Evolutionary conservation across 129 eudicot species (phyloP).

Genomic region (Artemisia argyi): DNA sequence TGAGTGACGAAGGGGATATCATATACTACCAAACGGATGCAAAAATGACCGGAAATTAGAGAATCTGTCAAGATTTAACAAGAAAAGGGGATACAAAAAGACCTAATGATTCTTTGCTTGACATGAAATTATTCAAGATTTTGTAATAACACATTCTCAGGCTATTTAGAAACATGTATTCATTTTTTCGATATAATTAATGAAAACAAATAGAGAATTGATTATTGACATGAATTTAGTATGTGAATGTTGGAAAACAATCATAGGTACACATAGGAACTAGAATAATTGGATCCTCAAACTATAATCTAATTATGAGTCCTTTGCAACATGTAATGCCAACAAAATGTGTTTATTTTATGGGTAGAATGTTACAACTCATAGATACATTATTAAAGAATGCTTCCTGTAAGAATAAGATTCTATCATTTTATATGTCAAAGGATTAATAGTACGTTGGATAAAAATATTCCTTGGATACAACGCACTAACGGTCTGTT

Average conservation of each 20-base stretch:
- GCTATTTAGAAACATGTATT: slow-evolving; percentile 11
- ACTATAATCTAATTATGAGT: background rate
- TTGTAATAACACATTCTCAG: slow-evolving; percentile 26
- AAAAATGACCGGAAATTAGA: slow-evolving; percentile 29
- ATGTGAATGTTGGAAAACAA: background rate
- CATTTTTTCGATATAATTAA: slow-evolving; percentile 17
- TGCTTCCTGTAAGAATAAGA: background rate
- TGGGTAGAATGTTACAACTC: slow-evolving; percentile 10
- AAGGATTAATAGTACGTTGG: background rate
- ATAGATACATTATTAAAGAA: background rate
- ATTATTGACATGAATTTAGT: slow-evolving; percentile 5
- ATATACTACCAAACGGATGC: slow-evolving; percentile 76
- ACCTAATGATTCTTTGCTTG: slow-evolving; percentile 41
- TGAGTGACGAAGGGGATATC: slow-evolving; percentile 81
- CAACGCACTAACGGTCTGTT: background rate
- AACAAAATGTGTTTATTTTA: background rate
- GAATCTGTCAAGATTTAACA: slow-evolving; percentile 10
- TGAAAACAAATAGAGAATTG: slow-evolving; percentile 18
- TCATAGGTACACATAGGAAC: no score
- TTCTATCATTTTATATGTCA: background rate
- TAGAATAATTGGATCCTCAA: background rate
- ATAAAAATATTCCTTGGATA: background rate
- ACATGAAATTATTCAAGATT: slow-evolving; percentile 26
- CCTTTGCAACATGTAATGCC: slow-evolving; percentile 10
- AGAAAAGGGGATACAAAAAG: slow-evolving; percentile 32